A percentile compares a stretch with the other conserved stretches of the same genome.
Conservation (phyloP, 768 basidiomycete species). For the Russula lepida region DNA sequence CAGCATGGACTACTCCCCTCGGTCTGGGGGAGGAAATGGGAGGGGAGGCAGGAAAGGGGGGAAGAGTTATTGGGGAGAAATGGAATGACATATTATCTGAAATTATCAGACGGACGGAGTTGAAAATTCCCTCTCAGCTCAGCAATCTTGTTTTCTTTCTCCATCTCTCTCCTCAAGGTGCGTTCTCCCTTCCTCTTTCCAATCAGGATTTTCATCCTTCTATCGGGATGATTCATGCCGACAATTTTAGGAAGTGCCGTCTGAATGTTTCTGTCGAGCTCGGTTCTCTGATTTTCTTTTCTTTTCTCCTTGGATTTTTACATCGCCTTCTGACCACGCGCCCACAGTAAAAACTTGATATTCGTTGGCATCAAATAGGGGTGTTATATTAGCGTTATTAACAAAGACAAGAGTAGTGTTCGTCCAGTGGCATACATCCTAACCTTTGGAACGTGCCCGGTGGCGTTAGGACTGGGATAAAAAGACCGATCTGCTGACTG, state of each 20-base stretch:
- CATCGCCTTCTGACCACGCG: not conserved
- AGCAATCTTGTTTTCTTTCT: slow-evolving; percentile 10
- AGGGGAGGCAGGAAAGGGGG: slow-evolving; percentile 1
- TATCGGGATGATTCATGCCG: slow-evolving; percentile 16
- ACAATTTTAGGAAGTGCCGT: slow-evolving; percentile 24
- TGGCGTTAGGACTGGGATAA: not conserved
- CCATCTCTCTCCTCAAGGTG: not conserved
- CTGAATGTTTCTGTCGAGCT: slow-evolving; percentile 20
- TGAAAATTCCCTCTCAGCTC: slow-evolving; percentile 14
- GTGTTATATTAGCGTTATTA: too few relatives aligned
- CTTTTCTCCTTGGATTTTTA: not conserved
- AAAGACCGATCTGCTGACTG: not conserved
- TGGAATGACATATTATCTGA: slow-evolving; percentile 15
- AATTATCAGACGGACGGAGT: slow-evolving; percentile 15
- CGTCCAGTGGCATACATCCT: not conserved
- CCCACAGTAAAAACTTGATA: not conserved
- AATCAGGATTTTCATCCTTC: not conserved
- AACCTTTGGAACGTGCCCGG: not conserved
- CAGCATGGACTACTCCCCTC: slow-evolving; percentile 2
- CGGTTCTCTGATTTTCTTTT: slow-evolving; percentile 19
- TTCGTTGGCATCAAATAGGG: slow-evolving; percentile 1
- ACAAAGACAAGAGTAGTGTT: too few relatives aligned
- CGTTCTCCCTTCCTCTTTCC: not conserved
- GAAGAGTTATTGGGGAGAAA: slow-evolving; percentile 6
- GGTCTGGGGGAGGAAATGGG: not conserved